Evolutionary conservation across 805 yeast species (phyloP).

Genomic region (Jamesozyma rosinii): DNA sequence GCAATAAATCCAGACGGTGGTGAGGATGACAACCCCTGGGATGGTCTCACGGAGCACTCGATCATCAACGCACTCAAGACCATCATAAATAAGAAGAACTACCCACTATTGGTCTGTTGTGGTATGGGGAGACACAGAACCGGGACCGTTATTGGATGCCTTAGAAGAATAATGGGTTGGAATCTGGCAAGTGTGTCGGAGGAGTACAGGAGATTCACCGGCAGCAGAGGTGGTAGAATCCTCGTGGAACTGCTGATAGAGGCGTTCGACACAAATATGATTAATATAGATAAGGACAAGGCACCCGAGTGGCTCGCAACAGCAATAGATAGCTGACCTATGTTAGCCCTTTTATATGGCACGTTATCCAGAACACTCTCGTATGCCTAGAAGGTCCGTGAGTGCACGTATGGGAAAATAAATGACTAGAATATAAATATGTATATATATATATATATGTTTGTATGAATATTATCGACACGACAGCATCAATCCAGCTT

Average conservation of each 20-base stretch:
- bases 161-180: conserved; percentile 93
- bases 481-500: not conserved
- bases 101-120: conserved; percentile 86
- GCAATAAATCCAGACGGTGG: conserved; percentile 74
- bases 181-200: conserved; percentile 86
- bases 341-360: too few relatives aligned
- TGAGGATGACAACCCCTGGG: conserved; percentile 81
- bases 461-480: not conserved
- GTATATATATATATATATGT: not conserved
- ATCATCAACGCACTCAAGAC: conserved; percentile 71
- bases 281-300: conserved; percentile 22
- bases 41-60: conserved; percentile 75
- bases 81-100: conserved; percentile 60
- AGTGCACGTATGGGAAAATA: too few relatives aligned
- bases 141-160: conserved; percentile 92
- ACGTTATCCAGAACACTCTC: too few relatives aligned
- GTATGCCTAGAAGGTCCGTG: too few relatives aligned
- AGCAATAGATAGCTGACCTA: conserved; percentile 8
- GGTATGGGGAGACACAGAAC: conserved; percentile 98
- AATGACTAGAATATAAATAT: too few relatives aligned
- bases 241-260: conserved; percentile 86
- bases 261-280: conserved; percentile 29
- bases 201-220: conserved; percentile 89
- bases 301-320: conserved; percentile 30
- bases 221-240: conserved; percentile 84